Conservation (phyloP, 768 basidiomycete genomes). For the Russula earlei region DNA sequence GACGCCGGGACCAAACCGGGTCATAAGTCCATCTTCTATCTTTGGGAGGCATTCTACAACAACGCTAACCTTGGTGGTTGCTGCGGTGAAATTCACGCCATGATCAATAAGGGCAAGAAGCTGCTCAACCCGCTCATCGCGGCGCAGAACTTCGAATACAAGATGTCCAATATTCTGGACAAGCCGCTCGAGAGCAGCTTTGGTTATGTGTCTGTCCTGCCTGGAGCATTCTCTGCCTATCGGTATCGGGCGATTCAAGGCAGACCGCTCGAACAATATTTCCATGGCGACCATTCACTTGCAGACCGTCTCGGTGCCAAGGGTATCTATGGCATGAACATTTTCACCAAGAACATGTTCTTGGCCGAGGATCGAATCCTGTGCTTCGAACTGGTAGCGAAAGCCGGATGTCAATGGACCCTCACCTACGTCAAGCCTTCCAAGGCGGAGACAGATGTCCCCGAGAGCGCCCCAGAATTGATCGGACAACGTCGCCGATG, state of each 20-base stretch:
- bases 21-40: slow-evolving; percentile 90
- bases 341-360: slow-evolving; percentile 93
- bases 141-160: slow-evolving; percentile 96
- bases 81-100: slow-evolving; percentile 93
- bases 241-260: slow-evolving; percentile 89
- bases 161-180: slow-evolving; percentile 96
- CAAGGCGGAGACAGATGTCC: slow-evolving; percentile 96
- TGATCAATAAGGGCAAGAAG: slow-evolving; percentile 90
- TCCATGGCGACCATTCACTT: slow-evolving; percentile 81
- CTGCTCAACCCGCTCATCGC: slow-evolving; percentile 87
- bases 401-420: slow-evolving; percentile 79
- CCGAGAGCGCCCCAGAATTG: slow-evolving; percentile 82
- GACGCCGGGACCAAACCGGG: slow-evolving; percentile 97
- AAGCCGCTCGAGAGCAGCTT: slow-evolving; percentile 94
- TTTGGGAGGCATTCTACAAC: slow-evolving; percentile 90
- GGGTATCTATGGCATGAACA: slow-evolving; percentile 94
- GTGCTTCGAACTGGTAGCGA: slow-evolving; percentile 95
- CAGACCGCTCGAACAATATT: slow-evolving; percentile 76
- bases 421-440: slow-evolving; percentile 90
- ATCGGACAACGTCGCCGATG: slow-evolving; percentile 95
- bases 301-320: slow-evolving; percentile 88
- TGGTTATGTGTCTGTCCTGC: slow-evolving; percentile 90
- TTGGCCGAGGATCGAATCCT: slow-evolving; percentile 93
- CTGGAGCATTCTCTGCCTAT: slow-evolving; percentile 96
- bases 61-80: slow-evolving; percentile 73